These are phyloP conservation scores for Pichia cactophila DNA, from an alignment of 1,139 yeast species.

Conservation along the genomic window DNA sequence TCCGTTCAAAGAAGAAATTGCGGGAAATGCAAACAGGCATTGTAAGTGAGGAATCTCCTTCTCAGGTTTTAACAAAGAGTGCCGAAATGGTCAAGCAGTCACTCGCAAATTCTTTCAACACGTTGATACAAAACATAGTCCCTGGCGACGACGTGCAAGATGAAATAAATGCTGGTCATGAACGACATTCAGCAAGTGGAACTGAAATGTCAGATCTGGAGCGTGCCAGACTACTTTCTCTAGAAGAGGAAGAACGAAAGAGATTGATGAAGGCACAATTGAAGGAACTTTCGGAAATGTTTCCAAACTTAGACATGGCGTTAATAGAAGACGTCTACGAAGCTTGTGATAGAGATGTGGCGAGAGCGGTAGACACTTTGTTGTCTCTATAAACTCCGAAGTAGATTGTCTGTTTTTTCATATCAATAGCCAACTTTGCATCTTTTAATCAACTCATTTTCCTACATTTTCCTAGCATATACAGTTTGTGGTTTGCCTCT, in stretches of 20 bases:
- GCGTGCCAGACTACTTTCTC: background rate
- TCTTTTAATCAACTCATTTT: no score
- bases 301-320: conserved; percentile 65
- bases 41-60: conserved; percentile 31
- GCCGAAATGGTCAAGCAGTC: conserved; percentile 47
- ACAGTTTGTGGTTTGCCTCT: background rate
- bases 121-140: conserved; percentile 10
- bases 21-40: conserved; percentile 19
- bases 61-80: conserved; percentile 43
- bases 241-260: conserved; percentile 4
- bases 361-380: conserved; percentile 29
- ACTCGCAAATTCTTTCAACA: conserved; percentile 15
- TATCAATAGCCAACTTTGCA: no score
- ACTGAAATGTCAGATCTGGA: background rate
- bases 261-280: conserved; percentile 34
- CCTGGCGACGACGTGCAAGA: background rate
- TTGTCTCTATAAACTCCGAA: conserved; percentile 1
- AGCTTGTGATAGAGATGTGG: conserved; percentile 35
- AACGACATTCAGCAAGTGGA: background rate
- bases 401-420: no score
- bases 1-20: conserved; percentile 24
- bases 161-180: background rate
- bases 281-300: conserved; percentile 55
- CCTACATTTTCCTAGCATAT: background rate
- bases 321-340: conserved; percentile 63